Conservation (phyloP, 2,329 filamentous ascomycete species). For the Diplodia seriata region DNA sequence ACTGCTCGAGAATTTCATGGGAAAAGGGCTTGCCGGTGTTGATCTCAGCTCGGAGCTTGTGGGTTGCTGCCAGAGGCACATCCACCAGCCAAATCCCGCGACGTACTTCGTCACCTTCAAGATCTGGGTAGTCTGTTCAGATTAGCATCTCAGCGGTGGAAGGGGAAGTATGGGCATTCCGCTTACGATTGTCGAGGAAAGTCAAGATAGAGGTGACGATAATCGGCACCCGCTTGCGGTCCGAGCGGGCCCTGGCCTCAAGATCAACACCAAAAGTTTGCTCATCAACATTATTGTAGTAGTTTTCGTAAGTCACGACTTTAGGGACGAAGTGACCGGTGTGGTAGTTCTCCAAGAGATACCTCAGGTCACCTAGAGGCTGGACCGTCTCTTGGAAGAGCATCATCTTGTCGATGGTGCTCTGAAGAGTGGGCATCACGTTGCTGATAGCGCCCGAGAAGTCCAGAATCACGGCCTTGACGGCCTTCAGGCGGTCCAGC, state of each 20-base stretch:
- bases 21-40: slow-evolving; percentile 86
- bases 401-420: slow-evolving; percentile 98
- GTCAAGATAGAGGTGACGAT: slow-evolving; percentile 92
- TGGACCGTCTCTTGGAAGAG: slow-evolving; percentile 99
- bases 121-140: slow-evolving; percentile 79
- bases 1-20: slow-evolving; percentile 79
- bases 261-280: slow-evolving; percentile 98
- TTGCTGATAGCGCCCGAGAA: slow-evolving; percentile 98
- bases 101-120: slow-evolving; percentile 93
- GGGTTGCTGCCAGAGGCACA: slow-evolving; percentile 82
- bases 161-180: background rate
- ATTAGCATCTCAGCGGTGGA: slow-evolving; percentile 29
- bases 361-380: slow-evolving; percentile 85
- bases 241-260: slow-evolving; percentile 90
- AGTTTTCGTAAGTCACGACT: slow-evolving; percentile 95
- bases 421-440: slow-evolving; percentile 94
- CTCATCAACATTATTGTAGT: slow-evolving; percentile 97
- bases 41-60: slow-evolving; percentile 80
- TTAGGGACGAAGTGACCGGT: slow-evolving; percentile 91
- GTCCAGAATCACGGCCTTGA: slow-evolving; percentile 97
- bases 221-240: slow-evolving; percentile 92
- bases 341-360: slow-evolving; percentile 94
- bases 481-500: slow-evolving; percentile 92
- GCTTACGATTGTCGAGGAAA: slow-evolving; percentile 82
- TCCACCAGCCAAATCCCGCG: slow-evolving; percentile 94